Evolutionary conservation across 805 yeast genomes (phyloP).

Genomic region (Sungouiozyma ichnusensis): DNA sequence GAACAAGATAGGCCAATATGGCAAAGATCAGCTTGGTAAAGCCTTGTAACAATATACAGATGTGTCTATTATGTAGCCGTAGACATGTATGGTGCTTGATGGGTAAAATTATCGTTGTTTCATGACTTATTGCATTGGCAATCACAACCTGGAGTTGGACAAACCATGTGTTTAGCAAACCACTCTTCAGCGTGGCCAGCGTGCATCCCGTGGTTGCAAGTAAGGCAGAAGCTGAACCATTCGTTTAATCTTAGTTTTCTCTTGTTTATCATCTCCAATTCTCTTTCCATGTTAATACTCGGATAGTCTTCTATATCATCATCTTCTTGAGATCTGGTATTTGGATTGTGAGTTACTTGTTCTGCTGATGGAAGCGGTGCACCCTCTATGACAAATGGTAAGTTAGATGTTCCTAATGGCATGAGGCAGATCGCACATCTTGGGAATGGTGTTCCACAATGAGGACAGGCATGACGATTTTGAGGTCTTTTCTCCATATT

Average conservation of each 20-base stretch:
- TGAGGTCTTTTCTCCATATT: conserved; percentile 4
- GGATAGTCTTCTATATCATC: conserved; percentile 3
- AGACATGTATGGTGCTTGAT: too few species aligned
- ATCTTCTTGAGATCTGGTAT: background rate
- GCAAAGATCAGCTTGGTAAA: too few species aligned
- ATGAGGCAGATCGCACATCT: conserved; percentile 82
- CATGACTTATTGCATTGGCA: conserved; percentile 63
- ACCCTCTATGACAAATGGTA: conserved; percentile 27
- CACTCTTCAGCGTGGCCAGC: conserved; percentile 94
- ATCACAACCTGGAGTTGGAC: conserved; percentile 90
- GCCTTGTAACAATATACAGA: too few species aligned
- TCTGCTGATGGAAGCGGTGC: background rate
- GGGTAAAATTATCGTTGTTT: too few species aligned
- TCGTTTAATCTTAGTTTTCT: conserved; percentile 39
- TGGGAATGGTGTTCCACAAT: conserved; percentile 81
- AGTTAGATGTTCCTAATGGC: conserved; percentile 50
- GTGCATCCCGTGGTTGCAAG: conserved; percentile 90
- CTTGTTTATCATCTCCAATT: conserved; percentile 5
- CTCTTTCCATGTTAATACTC: conserved; percentile 2
- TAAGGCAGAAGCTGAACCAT: conserved; percentile 87
- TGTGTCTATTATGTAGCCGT: too few species aligned
- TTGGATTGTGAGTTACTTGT: background rate
- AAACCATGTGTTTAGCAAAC: conserved; percentile 77
- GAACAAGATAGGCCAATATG: too few species aligned
- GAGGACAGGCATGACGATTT: conserved; percentile 46